A percentile compares a stretch with the other conserved stretches of the same genome.
These are phyloP conservation scores for Eimeria maxima DNA, from an alignment of 169 alveolate genomes.

Conservation along the genomic window DNA sequence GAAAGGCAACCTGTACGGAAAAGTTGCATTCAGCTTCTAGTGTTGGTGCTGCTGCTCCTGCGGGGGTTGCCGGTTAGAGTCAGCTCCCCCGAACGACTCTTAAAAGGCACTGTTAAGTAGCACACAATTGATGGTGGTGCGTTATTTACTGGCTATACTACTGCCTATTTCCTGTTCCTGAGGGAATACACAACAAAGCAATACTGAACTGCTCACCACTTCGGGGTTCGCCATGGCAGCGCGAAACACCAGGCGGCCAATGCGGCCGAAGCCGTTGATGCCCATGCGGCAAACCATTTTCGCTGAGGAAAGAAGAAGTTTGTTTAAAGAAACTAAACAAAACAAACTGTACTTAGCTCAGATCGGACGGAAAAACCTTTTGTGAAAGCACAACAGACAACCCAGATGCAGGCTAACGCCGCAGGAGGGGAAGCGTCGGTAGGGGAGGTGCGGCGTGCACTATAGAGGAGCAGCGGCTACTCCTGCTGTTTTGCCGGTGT, in stretches of 20 bases:
- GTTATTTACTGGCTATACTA: too few species aligned
- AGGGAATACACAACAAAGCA: too few species aligned
- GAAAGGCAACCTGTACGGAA: too few species aligned
- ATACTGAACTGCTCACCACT: conserved; percentile 83
- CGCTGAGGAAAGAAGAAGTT: too few species aligned
- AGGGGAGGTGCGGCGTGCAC: conserved; percentile 74
- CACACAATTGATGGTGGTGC: too few species aligned
- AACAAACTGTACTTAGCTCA: background rate
- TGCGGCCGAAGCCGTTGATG: conserved; percentile 99
- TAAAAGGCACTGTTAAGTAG: too few species aligned
- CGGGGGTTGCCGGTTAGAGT: too few species aligned
- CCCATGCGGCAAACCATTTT: conserved; percentile 96
- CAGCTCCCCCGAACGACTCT: too few species aligned
- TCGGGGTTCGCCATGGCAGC: conserved; percentile 94
- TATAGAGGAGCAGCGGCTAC: conserved; percentile 31
- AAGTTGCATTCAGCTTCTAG: too few species aligned
- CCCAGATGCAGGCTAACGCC: background rate
- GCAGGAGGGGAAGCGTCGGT: background rate
- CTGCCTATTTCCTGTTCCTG: too few species aligned
- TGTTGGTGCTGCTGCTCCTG: too few species aligned
- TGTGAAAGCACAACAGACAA: background rate
- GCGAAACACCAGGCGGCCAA: conserved; percentile 99
- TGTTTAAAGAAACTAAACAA: background rate
- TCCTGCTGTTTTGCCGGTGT: background rate
- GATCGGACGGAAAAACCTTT: too few species aligned